These are phyloP conservation scores for Saksenaea vasiformis DNA, from an alignment of 371 early-diverging fungal genomes.

Conservation along the genomic window DNA sequence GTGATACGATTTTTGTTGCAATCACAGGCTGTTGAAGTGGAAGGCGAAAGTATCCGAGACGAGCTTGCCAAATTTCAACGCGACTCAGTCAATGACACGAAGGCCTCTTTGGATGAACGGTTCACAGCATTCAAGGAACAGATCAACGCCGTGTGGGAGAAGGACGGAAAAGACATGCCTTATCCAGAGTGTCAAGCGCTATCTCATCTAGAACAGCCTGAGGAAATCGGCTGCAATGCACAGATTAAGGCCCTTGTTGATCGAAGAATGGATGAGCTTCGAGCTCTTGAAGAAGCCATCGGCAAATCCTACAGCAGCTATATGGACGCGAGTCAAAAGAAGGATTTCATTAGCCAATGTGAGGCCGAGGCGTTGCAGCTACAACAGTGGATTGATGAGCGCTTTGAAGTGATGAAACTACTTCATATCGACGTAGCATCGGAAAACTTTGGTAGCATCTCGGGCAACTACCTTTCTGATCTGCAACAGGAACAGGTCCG, in stretches of 20 bases:
- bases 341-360: conserved; percentile 24
- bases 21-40: conserved; percentile 10
- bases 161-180: conserved; percentile 34
- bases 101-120: conserved; percentile 23
- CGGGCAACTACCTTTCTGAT: conserved; percentile 15
- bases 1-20: conserved; percentile 11
- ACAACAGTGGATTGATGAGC: conserved; percentile 38
- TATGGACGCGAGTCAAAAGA: conserved; percentile 3
- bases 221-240: conserved; percentile 11
- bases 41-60: conserved; percentile 28
- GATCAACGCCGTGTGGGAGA: conserved; percentile 28
- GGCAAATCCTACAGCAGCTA: neutral
- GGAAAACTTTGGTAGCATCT: conserved; percentile 23
- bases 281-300: conserved; percentile 18
- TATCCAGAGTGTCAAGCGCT: conserved; percentile 35
- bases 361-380: conserved; percentile 30
- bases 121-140: conserved; percentile 24
- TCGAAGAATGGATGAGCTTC: conserved; percentile 30
- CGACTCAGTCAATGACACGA: neutral
- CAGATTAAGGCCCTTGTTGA: conserved; percentile 29
- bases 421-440: conserved; percentile 44
- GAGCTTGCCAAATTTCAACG: conserved; percentile 10
- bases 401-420: conserved; percentile 19
- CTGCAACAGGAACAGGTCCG: conserved; percentile 23
- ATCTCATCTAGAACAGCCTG: conserved; percentile 16